These are phyloP conservation scores for Alternaria consortialis DNA, from an alignment of 2,329 filamentous ascomycete species.

Conservation along the genomic window DNA sequence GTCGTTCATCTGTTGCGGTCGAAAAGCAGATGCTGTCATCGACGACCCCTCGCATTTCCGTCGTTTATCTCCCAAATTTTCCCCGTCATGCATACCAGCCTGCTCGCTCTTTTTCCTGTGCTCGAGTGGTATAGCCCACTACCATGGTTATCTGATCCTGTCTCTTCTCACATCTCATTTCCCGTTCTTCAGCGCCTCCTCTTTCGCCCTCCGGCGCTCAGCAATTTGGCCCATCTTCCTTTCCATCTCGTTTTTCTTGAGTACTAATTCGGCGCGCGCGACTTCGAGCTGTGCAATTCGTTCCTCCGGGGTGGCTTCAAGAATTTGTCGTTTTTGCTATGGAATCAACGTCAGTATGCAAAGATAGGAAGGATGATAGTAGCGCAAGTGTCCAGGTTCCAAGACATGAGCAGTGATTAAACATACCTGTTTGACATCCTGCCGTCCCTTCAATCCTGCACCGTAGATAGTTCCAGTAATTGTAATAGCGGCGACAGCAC, in stretches of 20 bases:
- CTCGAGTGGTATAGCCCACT: not conserved
- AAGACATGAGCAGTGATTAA: not conserved
- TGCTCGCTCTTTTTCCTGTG: not conserved
- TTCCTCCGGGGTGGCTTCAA: conserved; percentile 62
- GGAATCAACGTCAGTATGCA: not conserved
- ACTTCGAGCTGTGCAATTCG: conserved; percentile 64
- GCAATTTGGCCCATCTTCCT: conserved; percentile 59
- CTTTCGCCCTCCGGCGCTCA: conserved; percentile 28
- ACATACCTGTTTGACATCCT: conserved; percentile 62
- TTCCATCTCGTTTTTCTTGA: conserved; percentile 63
- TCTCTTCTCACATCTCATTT: conserved; percentile 17
- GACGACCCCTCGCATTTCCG: not conserved
- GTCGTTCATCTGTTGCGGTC: not conserved
- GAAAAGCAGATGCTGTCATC: not conserved
- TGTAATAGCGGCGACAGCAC: conserved; percentile 64
- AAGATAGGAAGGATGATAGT: not conserved
- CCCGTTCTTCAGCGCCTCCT: conserved; percentile 15
- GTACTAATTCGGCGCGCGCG: conserved; percentile 59
- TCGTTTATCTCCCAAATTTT: not conserved
- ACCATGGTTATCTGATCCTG: not conserved
- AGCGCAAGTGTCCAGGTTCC: not conserved
- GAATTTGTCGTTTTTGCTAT: conserved; percentile 57
- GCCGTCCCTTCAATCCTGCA: conserved; percentile 64
- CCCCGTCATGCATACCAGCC: not conserved
- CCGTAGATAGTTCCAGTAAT: conserved; percentile 68